phyloP scores from a whole-genome alignment of 345 rosid genomes.

The Lepidium didymum region DNA sequence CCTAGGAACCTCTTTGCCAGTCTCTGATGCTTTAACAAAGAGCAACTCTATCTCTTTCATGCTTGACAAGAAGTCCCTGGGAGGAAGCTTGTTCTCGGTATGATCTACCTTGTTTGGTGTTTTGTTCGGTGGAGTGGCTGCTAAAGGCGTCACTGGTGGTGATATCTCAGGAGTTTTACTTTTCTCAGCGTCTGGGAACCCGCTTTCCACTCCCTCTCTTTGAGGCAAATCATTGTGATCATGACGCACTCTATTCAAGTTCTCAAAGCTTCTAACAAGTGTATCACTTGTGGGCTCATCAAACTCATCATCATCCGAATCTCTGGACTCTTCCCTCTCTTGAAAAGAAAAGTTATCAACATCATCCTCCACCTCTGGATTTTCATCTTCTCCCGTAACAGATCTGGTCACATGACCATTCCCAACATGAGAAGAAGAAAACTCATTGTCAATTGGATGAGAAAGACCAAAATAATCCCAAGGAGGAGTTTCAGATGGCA shows the following conservation, averaged over 20 bases:
- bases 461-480: constrained; percentile 87
- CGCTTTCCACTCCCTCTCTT: constrained; percentile 46
- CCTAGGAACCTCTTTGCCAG: constrained; percentile 93
- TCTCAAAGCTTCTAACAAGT: constrained; percentile 68
- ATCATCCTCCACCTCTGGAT: constrained; percentile 60
- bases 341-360: constrained; percentile 50
- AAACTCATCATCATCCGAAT: constrained; percentile 70
- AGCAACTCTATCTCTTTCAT: constrained; percentile 74
- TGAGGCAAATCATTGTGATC: constrained; percentile 43
- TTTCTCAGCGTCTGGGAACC: constrained; percentile 42
- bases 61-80: constrained; percentile 76
- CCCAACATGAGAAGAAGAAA: constrained; percentile 47
- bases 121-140: constrained; percentile 31
- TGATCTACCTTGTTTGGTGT: constrained; percentile 44
- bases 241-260: constrained; percentile 43
- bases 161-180: constrained; percentile 65
- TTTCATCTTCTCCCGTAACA: constrained; percentile 50
- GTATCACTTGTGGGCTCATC: constrained; percentile 59
- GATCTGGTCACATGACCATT: constrained; percentile 40
- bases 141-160: constrained; percentile 47
- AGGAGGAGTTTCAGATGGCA: constrained; percentile 48
- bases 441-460: constrained; percentile 55
- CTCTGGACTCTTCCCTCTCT: constrained; percentile 52
- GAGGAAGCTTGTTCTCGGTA: constrained; percentile 45
- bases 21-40: constrained; percentile 79